Evolutionary conservation across 2,329 filamentous ascomycete species (phyloP).

Genomic region (Claviceps monticola): DNA sequence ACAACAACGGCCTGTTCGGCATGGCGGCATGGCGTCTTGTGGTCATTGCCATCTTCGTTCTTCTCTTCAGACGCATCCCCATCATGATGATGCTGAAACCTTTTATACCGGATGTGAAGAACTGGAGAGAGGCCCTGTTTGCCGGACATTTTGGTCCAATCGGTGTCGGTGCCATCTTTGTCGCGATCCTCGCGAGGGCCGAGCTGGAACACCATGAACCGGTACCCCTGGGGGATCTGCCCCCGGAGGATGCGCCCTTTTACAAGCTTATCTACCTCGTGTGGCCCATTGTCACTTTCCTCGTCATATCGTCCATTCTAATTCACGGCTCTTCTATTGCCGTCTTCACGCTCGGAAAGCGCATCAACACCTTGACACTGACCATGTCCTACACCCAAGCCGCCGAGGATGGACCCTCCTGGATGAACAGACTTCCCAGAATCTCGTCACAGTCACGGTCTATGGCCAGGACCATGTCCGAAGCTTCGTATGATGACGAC

Average conservation of each 20-base stretch:
- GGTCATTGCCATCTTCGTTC: slow-evolving; percentile 85
- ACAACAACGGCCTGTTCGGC: slow-evolving; percentile 61
- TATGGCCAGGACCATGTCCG: slow-evolving; percentile 72
- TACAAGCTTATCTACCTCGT: slow-evolving; percentile 70
- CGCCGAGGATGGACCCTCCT: slow-evolving; percentile 75
- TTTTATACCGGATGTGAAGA: slow-evolving; percentile 90
- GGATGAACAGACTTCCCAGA: slow-evolving; percentile 86
- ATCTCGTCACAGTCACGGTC: slow-evolving; percentile 58
- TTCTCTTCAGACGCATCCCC: slow-evolving; percentile 90
- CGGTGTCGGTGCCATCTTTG: slow-evolving; percentile 90
- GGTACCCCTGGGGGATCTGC: slow-evolving; percentile 54
- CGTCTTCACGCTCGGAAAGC: slow-evolving; percentile 93
- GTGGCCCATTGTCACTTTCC: slow-evolving; percentile 89
- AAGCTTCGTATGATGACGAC: slow-evolving; percentile 56
- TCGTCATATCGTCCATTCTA: slow-evolving; percentile 87
- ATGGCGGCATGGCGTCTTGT: slow-evolving; percentile 78
- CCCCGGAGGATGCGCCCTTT: slow-evolving; percentile 38
- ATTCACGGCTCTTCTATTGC: slow-evolving; percentile 97
- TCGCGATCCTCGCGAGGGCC: slow-evolving; percentile 83
- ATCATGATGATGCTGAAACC: slow-evolving; percentile 89
- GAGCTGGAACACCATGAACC: slow-evolving; percentile 68
- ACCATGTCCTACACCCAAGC: slow-evolving; percentile 93
- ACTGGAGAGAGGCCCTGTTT: slow-evolving; percentile 92
- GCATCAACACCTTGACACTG: slow-evolving; percentile 89
- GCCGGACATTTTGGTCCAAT: slow-evolving; percentile 97